Base-by-base conservation (phyloP, 345 rosid species). In the Melaleuca quinquenervia region DNA sequence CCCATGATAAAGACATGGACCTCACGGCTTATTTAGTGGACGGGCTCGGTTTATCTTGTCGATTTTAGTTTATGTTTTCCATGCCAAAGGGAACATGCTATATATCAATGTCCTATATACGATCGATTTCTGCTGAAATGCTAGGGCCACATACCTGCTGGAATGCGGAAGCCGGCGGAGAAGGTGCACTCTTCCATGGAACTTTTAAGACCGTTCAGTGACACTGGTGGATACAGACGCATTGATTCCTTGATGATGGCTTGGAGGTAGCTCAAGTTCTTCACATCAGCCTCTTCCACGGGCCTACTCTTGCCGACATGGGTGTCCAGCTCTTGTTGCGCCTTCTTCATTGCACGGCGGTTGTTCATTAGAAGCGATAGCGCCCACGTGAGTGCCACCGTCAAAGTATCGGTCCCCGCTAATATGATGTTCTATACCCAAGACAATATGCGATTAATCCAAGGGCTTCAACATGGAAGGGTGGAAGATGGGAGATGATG, bases 351-450 rank as follows among this genome's bases (percentile, higher is more conserved):
- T 44, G 70, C 70, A 3, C 76, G 50, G 11, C 60, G 89, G 85
- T 90, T 82, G 88, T 90, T 89, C 18, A 89, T 87, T 10, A 90
- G 83, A 15, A 90, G 60, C 6, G 91, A 89, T 16, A 90, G 26
- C 22, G 88, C 84, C 92, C 91, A 90, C 27, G 83, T 86, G 29
- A 91, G 86, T 20, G 85, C 80, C 9, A 87, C 86, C 84, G 55
- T 85, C 13, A 88, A 58, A 10, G 91, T 84, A 83, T 92, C 92
- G 52, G 75, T 85, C 50, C 88, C 90, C 24, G 87, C 89, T 41
- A 78, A 7, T 20, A 90, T 54, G 56, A 87, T 15, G 52, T 32
- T 88, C 91, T 91, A 85, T 1, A 10, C 22, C 3, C 54, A 52
- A 52, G 18, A 16, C 2, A 52, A 52, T 6, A 7, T 0, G 56